phyloP scores from a whole-genome alignment of 1,284 basidiomycete genomes.

The Uromyces viciae-fabae region DNA sequence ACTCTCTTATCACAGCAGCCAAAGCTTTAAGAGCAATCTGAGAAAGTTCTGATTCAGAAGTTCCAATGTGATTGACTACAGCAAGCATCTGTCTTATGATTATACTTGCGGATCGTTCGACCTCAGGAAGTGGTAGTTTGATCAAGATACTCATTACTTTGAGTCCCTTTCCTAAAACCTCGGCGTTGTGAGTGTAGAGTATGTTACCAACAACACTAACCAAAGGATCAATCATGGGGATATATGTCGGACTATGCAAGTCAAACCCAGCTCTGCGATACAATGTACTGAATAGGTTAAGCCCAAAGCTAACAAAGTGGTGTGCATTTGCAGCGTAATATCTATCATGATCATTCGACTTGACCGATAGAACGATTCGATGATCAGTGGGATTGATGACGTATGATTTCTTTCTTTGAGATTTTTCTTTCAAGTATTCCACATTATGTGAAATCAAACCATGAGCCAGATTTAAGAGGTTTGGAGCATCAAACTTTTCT shows the following conservation, averaged over 20 bases:
- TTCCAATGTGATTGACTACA: constrained; percentile 78
- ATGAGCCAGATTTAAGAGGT: constrained; percentile 78
- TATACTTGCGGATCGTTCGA: constrained; percentile 74
- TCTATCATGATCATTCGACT: constrained; percentile 62
- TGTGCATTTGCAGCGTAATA: constrained; percentile 76
- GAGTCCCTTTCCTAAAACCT: constrained; percentile 75
- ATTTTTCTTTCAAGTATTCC: constrained; percentile 61
- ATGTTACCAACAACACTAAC: constrained; percentile 85
- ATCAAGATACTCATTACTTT: constrained; percentile 76
- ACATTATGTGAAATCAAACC: constrained; percentile 88
- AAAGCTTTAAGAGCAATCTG: constrained; percentile 86
- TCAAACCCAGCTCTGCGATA: constrained; percentile 81
- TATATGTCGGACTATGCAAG: constrained; percentile 67
- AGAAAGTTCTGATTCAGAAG: constrained; percentile 80
- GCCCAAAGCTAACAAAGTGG: constrained; percentile 86
- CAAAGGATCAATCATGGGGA: constrained; percentile 79
- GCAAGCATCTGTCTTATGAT: constrained; percentile 80
- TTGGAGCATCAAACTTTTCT: constrained; percentile 65
- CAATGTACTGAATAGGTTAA: constrained; percentile 86
- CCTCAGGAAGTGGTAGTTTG: constrained; percentile 75
- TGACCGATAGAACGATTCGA: constrained; percentile 48
- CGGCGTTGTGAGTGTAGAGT: constrained; percentile 76
- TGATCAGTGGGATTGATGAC: constrained; percentile 41
- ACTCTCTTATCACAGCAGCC: constrained; percentile 78
- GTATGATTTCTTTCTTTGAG: constrained; percentile 57